Evolutionary conservation across 495 filamentous ascomycete species (phyloP), one percentile per base, ranked within the genome.

Genomic region (Aspergillus sparsus): DNA sequence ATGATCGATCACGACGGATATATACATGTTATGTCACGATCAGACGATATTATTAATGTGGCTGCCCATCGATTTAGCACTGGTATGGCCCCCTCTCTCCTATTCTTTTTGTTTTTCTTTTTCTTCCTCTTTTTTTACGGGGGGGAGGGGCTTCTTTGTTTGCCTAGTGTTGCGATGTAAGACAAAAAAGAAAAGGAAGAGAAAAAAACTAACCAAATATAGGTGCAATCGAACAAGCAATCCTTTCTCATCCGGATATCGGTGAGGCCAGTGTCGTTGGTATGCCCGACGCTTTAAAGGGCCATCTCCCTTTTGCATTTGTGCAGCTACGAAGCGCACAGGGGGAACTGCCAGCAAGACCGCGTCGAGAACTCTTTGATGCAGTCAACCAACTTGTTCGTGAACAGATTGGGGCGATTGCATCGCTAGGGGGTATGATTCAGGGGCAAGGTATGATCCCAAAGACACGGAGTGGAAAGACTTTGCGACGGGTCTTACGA

Each of bases 41-140:
- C 85, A 5, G 93, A 97, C 78, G 93, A 97, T 71, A 88, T 97
- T 59, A 95, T 97, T 69, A 97, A 97, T 67, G 93, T 96, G 1
- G 92, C 93, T 32, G 93, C 93, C 3, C 93, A 97, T 75, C 84
- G 93, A 5, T 92, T 97, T 61, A 90, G 87, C 66, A 97, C 92
- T 3, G 92, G 89, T 89, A 77, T 56, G 11, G 10, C n/a, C 32
- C 18, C 47, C 9, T 15, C 32, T 27, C 21, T 27, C 21, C 21
- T 27, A 27, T 27, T 27, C 21, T 27, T 27, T 27, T 1, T 4
- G 15, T 34, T 27, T 27, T 44, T 49, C 7, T 21, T 21, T 46
- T 27, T 21, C 45, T 27, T 4, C 18, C 34, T 27, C 21, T 44
- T 49, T 8, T 21, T 21, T 46, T n/a, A n/a, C n/a, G n/a, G n/a